Percentiles rank a stretch among this genome's conserved stretches.
Conservation (phyloP, 306 rosid genomes). For the Pterocarpus macrocarpus region DNA sequence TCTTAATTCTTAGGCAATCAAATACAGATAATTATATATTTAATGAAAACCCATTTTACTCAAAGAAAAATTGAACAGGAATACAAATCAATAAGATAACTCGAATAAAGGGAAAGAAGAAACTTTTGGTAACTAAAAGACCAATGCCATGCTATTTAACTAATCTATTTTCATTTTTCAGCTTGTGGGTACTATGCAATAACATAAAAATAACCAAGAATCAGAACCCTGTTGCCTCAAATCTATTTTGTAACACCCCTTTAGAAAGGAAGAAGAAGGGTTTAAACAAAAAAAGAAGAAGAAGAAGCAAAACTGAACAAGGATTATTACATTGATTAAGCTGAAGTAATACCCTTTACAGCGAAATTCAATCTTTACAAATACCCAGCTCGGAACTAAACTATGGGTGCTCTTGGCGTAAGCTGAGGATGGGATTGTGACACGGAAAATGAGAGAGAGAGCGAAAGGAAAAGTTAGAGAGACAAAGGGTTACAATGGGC, state of each 20-base stretch:
- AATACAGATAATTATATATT: too few species aligned
- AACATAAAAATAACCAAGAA: background rate
- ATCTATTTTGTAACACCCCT: background rate
- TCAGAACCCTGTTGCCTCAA: slow-evolving; percentile 13
- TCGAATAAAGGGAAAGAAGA: background rate
- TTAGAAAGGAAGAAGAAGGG: too few species aligned
- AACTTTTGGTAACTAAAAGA: background rate
- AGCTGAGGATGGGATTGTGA: too few species aligned
- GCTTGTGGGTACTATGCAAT: background rate
- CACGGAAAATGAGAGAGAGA: too few species aligned
- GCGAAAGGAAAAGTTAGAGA: too few species aligned
- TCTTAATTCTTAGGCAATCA: too few species aligned
- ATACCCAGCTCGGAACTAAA: slow-evolving; percentile 5
- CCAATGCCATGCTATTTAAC: background rate
- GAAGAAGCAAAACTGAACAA: background rate
- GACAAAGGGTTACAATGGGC: too few species aligned
- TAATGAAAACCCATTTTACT: too few species aligned
- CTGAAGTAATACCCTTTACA: background rate
- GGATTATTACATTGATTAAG: background rate
- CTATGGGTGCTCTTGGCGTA: background rate
- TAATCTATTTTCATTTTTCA: background rate
- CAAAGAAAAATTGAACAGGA: too few species aligned
- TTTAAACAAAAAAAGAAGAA: too few species aligned
- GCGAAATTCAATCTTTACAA: background rate
- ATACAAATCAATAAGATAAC: too few species aligned